A percentile compares a stretch with the other conserved stretches of the same genome.
Conservation (phyloP, 108 stramenopile species). For the Bacterosira constricta region DNA sequence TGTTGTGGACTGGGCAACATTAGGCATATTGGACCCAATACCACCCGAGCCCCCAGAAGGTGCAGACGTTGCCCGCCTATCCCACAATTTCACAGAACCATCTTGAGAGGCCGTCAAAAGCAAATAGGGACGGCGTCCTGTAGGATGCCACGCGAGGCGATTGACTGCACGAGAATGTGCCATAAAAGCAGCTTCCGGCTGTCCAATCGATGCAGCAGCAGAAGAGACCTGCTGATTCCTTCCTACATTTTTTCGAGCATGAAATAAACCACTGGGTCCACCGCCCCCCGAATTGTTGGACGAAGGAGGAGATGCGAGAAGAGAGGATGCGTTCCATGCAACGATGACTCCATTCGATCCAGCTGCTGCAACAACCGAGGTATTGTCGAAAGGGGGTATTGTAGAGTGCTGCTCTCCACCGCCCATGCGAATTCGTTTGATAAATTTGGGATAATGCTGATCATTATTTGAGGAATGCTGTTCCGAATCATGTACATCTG, state of each 20-base stretch:
- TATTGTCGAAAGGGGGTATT: constrained; percentile 34
- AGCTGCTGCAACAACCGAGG: constrained; percentile 71
- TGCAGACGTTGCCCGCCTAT: constrained; percentile 43
- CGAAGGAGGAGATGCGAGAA: constrained; percentile 11
- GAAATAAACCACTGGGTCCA: neutral
- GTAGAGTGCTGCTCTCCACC: neutral
- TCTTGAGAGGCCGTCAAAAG: constrained; percentile 78
- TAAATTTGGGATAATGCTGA: constrained; percentile 42
- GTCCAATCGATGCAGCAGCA: constrained; percentile 53
- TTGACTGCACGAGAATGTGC: constrained; percentile 84
- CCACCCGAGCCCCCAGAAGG: neutral
- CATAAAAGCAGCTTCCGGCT: constrained; percentile 75
- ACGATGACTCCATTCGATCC: constrained; percentile 87
- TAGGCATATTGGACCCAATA: constrained; percentile 8
- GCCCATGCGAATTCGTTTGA: constrained; percentile 18
- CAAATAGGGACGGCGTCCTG: constrained; percentile 56
- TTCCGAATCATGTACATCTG: constrained; percentile 14
- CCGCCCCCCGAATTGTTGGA: constrained; percentile 29
- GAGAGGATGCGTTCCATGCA: constrained; percentile 62
- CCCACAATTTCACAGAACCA: constrained; percentile 66
- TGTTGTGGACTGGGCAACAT: neutral
- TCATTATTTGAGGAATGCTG: constrained; percentile 11
- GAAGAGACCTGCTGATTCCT: constrained; percentile 12
- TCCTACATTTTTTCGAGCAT: constrained; percentile 13
- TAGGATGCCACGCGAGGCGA: constrained; percentile 81